Conservation (phyloP, 2,329 filamentous ascomycete genomes). For the Fusarium sp. region DNA sequence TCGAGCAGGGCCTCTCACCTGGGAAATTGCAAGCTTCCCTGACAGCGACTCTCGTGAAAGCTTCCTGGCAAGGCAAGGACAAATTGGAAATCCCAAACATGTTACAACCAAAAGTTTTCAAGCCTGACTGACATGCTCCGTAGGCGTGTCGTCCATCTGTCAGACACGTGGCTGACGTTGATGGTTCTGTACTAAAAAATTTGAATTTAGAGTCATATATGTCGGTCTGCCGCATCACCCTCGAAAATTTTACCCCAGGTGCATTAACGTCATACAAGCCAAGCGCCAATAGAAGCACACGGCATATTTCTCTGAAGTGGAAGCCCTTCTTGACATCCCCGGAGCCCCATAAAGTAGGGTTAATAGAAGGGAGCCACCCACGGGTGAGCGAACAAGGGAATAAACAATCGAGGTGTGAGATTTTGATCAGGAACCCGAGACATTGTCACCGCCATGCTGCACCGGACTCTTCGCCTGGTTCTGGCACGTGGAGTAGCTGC, state of each 20-base stretch:
- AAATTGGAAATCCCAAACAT: constrained; percentile 7
- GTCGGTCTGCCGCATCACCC: constrained; percentile 11
- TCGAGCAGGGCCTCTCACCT: constrained; percentile 30
- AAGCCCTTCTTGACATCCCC: constrained; percentile 10
- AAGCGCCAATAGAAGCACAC: constrained; percentile 10
- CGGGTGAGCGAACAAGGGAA: constrained; percentile 17
- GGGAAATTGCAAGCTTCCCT: constrained; percentile 17
- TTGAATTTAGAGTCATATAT: constrained; percentile 9
- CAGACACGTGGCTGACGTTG: constrained; percentile 28
- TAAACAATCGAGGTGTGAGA: constrained; percentile 17
- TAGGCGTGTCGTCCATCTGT: constrained; percentile 11
- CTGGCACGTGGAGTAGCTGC: constrained; percentile 36
- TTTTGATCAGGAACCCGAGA: constrained; percentile 43
- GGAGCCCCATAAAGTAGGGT: constrained; percentile 28
- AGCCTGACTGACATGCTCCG: constrained; percentile 1
- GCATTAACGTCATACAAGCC: not conserved
- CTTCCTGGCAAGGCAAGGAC: constrained; percentile 21
- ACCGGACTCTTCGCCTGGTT: constrained; percentile 35
- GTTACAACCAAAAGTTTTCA: constrained; percentile 10
- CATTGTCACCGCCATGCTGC: constrained; percentile 41
- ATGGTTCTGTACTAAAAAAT: constrained; percentile 11
- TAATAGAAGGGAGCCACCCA: constrained; percentile 17
- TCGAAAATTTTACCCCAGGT: not conserved
- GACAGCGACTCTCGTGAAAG: constrained; percentile 7
- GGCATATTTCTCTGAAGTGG: constrained; percentile 16